Evolutionary conservation across 768 basidiomycete species (phyloP).

Genomic region (Daedaleopsis nitida): DNA sequence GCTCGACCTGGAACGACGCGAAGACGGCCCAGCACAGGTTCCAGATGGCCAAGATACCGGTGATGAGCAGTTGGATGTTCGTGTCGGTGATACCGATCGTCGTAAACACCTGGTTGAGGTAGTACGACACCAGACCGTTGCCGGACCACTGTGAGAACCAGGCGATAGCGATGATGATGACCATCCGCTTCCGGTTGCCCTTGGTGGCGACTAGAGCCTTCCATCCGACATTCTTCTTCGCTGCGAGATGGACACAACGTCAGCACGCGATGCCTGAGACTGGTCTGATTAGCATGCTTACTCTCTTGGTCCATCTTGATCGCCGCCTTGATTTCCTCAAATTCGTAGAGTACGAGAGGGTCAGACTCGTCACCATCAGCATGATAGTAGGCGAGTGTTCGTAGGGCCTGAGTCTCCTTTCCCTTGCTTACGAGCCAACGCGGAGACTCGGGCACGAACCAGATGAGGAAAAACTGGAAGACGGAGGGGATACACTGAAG

Average conservation of each 20-base stretch:
- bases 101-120: constrained; percentile 72
- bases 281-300: constrained; percentile 4
- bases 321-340: constrained; percentile 78
- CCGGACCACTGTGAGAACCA: constrained; percentile 90
- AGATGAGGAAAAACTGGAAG: constrained; percentile 64
- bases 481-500: constrained; percentile 73
- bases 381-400: constrained; percentile 81
- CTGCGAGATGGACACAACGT: constrained; percentile 29
- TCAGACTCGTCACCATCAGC: constrained; percentile 74
- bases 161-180: constrained; percentile 74
- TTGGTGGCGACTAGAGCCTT: constrained; percentile 62
- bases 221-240: constrained; percentile 65
- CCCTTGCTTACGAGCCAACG: constrained; percentile 83
- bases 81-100: constrained; percentile 65
- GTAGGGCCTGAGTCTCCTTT: constrained; percentile 64
- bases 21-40: constrained; percentile 64
- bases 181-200: constrained; percentile 77
- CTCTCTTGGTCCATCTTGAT: constrained; percentile 64
- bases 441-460: constrained; percentile 80
- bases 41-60: constrained; percentile 82
- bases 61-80: constrained; percentile 75
- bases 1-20: constrained; percentile 65
- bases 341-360: constrained; percentile 73
- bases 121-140: constrained; percentile 83
- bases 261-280: background rate